A percentile compares a stretch with the other conserved stretches of the same genome.
These are phyloP conservation scores for Trifolium dubium DNA, from an alignment of 306 rosid species.

Conservation along the genomic window DNA sequence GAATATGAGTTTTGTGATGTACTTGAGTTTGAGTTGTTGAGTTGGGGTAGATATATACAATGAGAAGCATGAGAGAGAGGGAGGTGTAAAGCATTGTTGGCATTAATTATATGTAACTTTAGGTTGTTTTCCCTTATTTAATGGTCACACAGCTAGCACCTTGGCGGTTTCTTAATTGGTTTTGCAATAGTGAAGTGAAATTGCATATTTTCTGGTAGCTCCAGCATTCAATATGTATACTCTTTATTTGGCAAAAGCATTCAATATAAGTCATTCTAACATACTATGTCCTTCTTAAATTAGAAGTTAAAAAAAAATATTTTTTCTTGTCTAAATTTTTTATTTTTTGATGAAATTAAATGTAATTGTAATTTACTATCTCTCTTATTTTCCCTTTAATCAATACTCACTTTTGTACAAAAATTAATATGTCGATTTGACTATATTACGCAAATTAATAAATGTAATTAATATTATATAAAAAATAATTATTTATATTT, in stretches of 20 bases:
- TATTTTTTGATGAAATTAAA: no score
- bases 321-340: no score
- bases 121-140: slow-evolving; percentile 32
- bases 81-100: background rate
- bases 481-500: no score
- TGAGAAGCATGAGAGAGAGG: background rate
- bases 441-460: no score
- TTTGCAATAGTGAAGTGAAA: background rate
- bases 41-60: slow-evolving; percentile 24
- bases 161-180: slow-evolving; percentile 19
- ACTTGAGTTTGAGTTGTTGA: slow-evolving; percentile 4
- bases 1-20: background rate
- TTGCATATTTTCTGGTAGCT: slow-evolving; percentile 33
- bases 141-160: slow-evolving; percentile 41
- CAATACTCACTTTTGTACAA: no score
- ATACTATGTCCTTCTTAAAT: no score
- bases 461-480: no score
- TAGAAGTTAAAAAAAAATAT: no score
- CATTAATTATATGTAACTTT: slow-evolving; percentile 1
- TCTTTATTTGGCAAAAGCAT: background rate
- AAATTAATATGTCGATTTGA: no score
- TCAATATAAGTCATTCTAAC: no score
- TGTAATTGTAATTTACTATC: no score
- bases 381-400: no score
- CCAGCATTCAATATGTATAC: background rate